Evolutionary conservation across 768 basidiomycete genomes (phyloP).

Genomic region (Ramaria rubella): DNA sequence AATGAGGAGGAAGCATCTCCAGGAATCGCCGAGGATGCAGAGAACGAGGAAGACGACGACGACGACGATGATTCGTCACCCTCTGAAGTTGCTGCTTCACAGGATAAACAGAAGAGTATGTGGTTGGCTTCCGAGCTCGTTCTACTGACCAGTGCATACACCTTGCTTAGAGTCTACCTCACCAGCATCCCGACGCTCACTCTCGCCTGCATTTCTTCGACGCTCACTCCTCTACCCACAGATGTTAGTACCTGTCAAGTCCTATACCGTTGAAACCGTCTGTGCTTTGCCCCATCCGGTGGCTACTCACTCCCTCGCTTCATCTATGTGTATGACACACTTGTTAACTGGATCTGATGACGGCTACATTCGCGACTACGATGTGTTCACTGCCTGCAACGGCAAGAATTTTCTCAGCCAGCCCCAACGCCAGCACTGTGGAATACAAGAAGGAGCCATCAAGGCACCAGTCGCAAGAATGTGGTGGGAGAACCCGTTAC

Average conservation of each 20-base stretch:
- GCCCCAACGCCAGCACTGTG: slow-evolving; percentile 82
- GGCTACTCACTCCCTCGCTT: slow-evolving; percentile 81
- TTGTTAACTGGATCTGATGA: slow-evolving; percentile 89
- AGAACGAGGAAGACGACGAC: slow-evolving; percentile 46
- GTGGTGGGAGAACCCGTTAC: slow-evolving; percentile 83
- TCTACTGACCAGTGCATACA: not conserved
- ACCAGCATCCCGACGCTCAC: slow-evolving; percentile 27
- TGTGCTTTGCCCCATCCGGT: slow-evolving; percentile 87
- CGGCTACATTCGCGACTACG: slow-evolving; percentile 89
- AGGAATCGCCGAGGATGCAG: slow-evolving; percentile 12
- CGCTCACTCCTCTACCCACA: slow-evolving; percentile 29
- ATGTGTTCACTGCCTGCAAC: slow-evolving; percentile 84
- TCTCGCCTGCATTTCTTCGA: slow-evolving; percentile 51
- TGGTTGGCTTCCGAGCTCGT: not conserved
- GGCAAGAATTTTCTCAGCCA: slow-evolving; percentile 81
- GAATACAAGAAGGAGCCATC: slow-evolving; percentile 87
- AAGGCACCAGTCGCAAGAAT: slow-evolving; percentile 79
- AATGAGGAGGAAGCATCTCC: slow-evolving; percentile 15
- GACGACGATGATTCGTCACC: slow-evolving; percentile 44
- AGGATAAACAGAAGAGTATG: slow-evolving; percentile 13
- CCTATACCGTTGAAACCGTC: slow-evolving; percentile 84
- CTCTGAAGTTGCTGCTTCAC: slow-evolving; percentile 24
- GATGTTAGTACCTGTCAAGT: slow-evolving; percentile 27
- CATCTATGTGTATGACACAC: slow-evolving; percentile 82
- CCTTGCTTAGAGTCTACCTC: slow-evolving; percentile 8